A percentile compares a stretch with the other conserved stretches of the same genome.
Conservation (phyloP, 139 green algal genomes). For the Tetraselmis chui region DNA sequence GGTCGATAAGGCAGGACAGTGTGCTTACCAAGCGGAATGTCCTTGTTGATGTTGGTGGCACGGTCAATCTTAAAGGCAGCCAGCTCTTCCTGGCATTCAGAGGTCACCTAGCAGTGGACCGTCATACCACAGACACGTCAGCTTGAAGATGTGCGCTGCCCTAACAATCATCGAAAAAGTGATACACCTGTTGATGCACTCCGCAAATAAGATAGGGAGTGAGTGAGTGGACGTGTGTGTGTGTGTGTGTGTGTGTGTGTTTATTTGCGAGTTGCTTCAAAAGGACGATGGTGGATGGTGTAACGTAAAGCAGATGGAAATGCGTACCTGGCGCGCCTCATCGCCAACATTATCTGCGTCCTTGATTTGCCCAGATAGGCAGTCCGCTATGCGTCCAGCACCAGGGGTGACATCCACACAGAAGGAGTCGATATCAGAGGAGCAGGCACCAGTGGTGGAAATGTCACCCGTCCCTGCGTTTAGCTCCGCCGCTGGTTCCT, state of each 20-base stretch:
- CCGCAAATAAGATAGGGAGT: too few species aligned
- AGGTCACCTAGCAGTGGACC: slow-evolving; percentile 26
- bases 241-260: too few species aligned
- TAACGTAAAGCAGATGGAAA: too few species aligned
- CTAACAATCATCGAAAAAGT: too few species aligned
- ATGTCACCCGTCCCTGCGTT: slow-evolving; percentile 25
- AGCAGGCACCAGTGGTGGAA: slow-evolving; percentile 38
- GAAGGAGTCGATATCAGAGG: slow-evolving; percentile 44
- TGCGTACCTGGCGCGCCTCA: not conserved
- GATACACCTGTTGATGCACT: too few species aligned
- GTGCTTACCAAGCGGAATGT: slow-evolving; percentile 59
- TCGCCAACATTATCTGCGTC: not conserved
- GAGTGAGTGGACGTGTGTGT: too few species aligned
- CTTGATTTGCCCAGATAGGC: slow-evolving; percentile 50
- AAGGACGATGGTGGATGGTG: too few species aligned
- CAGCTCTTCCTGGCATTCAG: slow-evolving; percentile 59
- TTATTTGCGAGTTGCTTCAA: too few species aligned
- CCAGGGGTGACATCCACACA: slow-evolving; percentile 51
- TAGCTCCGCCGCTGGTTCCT: slow-evolving; percentile 18
- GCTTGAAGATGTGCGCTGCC: too few species aligned
- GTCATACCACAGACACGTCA: too few species aligned
- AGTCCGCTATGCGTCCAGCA: slow-evolving; percentile 45
- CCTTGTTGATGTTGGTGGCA: slow-evolving; percentile 72
- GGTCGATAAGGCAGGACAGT: too few species aligned
- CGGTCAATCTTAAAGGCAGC: slow-evolving; percentile 55